Base-by-base conservation (phyloP, 2,329 filamentous ascomycete genomes). In the Chrysoporthe deuterocubensis region DNA sequence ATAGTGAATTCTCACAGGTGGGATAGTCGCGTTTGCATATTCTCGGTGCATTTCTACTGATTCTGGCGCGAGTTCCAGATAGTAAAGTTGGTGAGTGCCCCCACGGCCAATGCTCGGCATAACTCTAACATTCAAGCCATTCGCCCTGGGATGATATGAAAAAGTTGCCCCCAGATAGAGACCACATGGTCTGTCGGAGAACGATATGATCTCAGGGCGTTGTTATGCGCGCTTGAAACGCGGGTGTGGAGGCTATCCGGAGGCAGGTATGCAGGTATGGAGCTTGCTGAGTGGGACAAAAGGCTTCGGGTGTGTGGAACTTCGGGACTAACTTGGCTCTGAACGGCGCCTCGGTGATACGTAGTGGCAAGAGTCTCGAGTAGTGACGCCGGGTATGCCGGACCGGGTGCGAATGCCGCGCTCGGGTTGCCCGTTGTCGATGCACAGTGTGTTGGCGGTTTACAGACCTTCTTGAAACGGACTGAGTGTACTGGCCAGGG, bases 141-240 rank as follows among this genome's bases (percentile, higher is more conserved):
- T 54, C 50, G 4, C 13, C 2, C 21, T 21, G 8, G 4, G 46
- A 6, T 13, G 32, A 34, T 52, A 8, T 52, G 11, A 32, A 11
- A 21, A 54, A 13, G 4, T 14, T 34, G 1, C 32, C 26, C 32
- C 4, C 26, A 2, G 26, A 34, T 16, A 54, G 5, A 34, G 50
- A 16, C 3, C 50, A 4, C 50, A 54, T 54, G 13, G 32, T 32
- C 50, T 54, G 21, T 54, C 50, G 50, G 50, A 54, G 21, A 57
- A 40, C 18, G 54, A 57, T 40, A 11, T 40, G 14, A 40, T 40
- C 6, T 40, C 59, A 61, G 59, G 42, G 59, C 59, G 59, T 34
- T 18, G 13, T 37, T 61, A 61, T 61, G 59, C 59, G 59, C 59
- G 59, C 59, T 61, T 32, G 37, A 61, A 46, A 34, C 59, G 3